Evolutionary conservation across 1,139 yeast genomes (phyloP), one percentile per base, ranked within the genome.

Genomic region (Tardiomyces digboiensis): DNA sequence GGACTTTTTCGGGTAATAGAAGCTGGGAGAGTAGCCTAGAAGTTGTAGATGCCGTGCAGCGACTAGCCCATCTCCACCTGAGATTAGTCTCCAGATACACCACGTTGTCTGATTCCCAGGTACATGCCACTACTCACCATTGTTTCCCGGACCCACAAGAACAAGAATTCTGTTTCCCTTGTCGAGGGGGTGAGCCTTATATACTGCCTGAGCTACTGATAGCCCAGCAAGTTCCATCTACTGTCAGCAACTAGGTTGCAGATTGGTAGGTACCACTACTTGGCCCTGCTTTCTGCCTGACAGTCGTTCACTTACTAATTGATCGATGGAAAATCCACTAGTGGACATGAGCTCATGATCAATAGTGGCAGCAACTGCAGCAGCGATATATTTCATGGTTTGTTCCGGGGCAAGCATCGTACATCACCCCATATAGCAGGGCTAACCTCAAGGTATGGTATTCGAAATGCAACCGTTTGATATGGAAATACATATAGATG

Each of bases 51-150:
- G 98, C 39, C 98, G 74, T 2, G 97, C 95, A 21, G 96, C 94
- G 2, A 91, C 98, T 19, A 91, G 68, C 0, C 98, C 98, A 62
- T 91, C 98, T 1, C 98, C 98, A 2, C n/a, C n/a, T n/a, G n/a
- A n/a, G n/a, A n/a, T n/a, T n/a, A n/a, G n/a, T n/a, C n/a, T n/a
- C n/a, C n/a, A n/a, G n/a, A n/a, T n/a, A n/a, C n/a, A n/a, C n/a
- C n/a, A 89, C 67, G 50, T 38, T 19, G 16, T 5, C 12, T 26
- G n/a, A n/a, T n/a, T n/a, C n/a, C n/a, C n/a, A n/a, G n/a, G n/a
- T n/a, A n/a, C n/a, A n/a, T n/a, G n/a, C n/a, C n/a, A n/a, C n/a
- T n/a, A n/a, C n/a, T n/a, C n/a, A n/a, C 80, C 97, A 58, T 91
- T 91, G 58, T 91, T 91, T 1, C 98, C 98, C 0, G 97, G 97